Conservation (phyloP, 805 yeast species). For the Yamadazyma akitaensis region DNA sequence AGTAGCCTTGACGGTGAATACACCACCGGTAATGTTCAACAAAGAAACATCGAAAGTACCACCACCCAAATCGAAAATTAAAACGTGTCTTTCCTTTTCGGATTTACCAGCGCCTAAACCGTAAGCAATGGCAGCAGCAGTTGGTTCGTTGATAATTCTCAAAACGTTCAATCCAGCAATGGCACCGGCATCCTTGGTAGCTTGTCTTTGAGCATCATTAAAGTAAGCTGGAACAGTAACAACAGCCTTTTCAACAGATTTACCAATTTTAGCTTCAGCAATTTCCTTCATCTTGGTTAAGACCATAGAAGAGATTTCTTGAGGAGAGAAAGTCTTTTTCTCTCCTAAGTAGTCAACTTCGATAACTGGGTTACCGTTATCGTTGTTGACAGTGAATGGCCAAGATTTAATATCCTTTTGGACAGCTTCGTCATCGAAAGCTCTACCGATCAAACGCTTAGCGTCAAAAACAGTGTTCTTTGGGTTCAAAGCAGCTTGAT, state of each 20-base stretch:
- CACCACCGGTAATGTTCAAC: constrained; percentile 91
- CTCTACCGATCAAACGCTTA: constrained; percentile 58
- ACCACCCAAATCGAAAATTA: constrained; percentile 95
- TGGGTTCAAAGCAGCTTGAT: constrained; percentile 51
- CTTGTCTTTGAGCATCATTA: constrained; percentile 51
- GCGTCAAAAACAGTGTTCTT: constrained; percentile 49
- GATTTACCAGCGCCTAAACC: constrained; percentile 78
- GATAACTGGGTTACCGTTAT: constrained; percentile 45
- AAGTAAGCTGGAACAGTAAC: constrained; percentile 50
- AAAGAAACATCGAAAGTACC: constrained; percentile 97
- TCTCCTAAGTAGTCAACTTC: constrained; percentile 48
- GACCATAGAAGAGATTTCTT: constrained; percentile 49
- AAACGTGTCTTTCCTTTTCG: constrained; percentile 61
- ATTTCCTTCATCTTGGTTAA: constrained; percentile 56
- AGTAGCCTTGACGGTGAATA: constrained; percentile 93
- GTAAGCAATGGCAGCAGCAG: constrained; percentile 97
- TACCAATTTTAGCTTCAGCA: constrained; percentile 88
- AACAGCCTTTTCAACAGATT: constrained; percentile 57
- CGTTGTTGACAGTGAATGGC: constrained; percentile 46
- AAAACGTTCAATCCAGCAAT: constrained; percentile 49
- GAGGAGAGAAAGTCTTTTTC: constrained; percentile 46
- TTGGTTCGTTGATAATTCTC: constrained; percentile 52
- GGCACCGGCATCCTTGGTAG: constrained; percentile 52
- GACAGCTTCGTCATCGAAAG: constrained; percentile 55
- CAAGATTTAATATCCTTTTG: constrained; percentile 52